Conservation (phyloP, 2,329 filamentous ascomycete species). For the Plectosphaerella sp. region DNA sequence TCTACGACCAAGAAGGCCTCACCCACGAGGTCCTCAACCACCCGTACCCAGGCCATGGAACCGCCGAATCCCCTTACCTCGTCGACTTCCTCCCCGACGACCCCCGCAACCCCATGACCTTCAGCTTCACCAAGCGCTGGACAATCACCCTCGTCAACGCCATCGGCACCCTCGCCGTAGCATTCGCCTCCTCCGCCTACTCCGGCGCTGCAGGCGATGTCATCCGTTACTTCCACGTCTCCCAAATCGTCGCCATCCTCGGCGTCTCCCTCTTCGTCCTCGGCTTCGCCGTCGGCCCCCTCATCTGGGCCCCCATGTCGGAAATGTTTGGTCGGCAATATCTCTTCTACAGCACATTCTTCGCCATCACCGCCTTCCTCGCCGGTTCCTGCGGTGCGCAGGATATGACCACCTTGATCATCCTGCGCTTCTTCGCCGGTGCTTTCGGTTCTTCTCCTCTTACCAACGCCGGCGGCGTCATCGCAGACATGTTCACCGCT, state of each 20-base stretch:
- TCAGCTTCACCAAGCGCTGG: conserved; percentile 58
- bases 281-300: conserved; percentile 56
- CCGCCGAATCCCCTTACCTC: conserved; percentile 60
- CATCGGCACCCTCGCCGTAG: conserved; percentile 62
- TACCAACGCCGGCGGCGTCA: conserved; percentile 58
- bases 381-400: conserved; percentile 52
- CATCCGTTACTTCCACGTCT: conserved; percentile 48
- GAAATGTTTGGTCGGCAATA: conserved; percentile 59
- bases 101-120: conserved; percentile 62
- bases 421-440: conserved; percentile 67
- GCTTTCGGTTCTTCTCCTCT: conserved; percentile 58
- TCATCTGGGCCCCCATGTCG: conserved; percentile 63
- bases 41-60: conserved; percentile 57
- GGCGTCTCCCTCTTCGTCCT: conserved; percentile 62
- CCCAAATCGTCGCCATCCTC: conserved; percentile 49
- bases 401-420: conserved; percentile 55
- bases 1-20: conserved; percentile 55
- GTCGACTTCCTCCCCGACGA: conserved; percentile 66
- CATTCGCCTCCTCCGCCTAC: conserved; percentile 67
- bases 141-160: conserved; percentile 58
- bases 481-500: conserved; percentile 59
- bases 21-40: conserved; percentile 52
- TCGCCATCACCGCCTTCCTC: conserved; percentile 56
- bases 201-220: conserved; percentile 53
- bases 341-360: conserved; percentile 56